Conservation (phyloP, 371 early-diverging fungal genomes). For the Apophysomyces trapeziformis region DNA sequence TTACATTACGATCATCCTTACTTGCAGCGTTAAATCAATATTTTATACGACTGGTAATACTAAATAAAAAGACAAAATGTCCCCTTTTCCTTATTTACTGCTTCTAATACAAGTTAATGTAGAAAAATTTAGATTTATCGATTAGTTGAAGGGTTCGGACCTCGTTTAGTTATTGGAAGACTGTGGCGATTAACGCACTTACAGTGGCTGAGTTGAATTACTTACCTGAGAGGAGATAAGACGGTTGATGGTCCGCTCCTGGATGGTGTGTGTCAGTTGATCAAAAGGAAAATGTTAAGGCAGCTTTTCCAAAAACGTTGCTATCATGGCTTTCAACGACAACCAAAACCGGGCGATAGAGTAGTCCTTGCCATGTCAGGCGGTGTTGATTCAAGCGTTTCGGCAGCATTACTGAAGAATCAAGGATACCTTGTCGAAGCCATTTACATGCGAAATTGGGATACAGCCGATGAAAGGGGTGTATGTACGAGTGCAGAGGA, state of each 20-base stretch:
- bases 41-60: too few relatives aligned
- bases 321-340: background rate
- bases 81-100: too few relatives aligned
- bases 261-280: background rate
- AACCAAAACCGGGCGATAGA: slow-evolving; percentile 13
- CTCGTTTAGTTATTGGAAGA: too few relatives aligned
- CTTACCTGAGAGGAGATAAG: background rate
- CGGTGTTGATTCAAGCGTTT: slow-evolving; percentile 93
- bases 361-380: slow-evolving; percentile 87
- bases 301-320: background rate
- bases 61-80: too few relatives aligned
- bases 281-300: background rate
- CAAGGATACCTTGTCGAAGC: slow-evolving; percentile 75
- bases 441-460: slow-evolving; percentile 96
- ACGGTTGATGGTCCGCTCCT: background rate
- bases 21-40: too few relatives aligned
- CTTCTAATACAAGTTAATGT: too few relatives aligned
- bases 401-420: slow-evolving; percentile 72
- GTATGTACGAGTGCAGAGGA: slow-evolving; percentile 80
- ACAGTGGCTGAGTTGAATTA: background rate
- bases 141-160: too few relatives aligned
- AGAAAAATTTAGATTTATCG: too few relatives aligned
- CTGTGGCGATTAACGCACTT: too few relatives aligned
- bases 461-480: slow-evolving; percentile 80
- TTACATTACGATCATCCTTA: too few relatives aligned